Evolutionary conservation across 345 rosid genomes (phyloP).

Genomic region (Dovyalis caffra): DNA sequence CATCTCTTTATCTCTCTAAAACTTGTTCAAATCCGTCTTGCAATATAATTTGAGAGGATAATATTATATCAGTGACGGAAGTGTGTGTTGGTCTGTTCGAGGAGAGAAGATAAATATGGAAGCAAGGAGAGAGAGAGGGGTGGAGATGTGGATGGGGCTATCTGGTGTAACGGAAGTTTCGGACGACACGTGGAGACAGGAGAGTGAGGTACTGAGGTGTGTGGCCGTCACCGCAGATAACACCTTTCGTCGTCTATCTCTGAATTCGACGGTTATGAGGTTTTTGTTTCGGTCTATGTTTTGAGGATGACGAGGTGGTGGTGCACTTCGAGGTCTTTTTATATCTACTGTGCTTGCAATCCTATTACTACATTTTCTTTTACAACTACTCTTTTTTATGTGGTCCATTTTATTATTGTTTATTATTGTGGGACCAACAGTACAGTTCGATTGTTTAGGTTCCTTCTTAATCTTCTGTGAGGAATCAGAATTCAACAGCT

Average conservation of each 20-base stretch:
- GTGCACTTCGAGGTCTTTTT: background rate
- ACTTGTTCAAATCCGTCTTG: background rate
- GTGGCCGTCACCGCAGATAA: conserved; percentile 53
- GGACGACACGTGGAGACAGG: conserved; percentile 59
- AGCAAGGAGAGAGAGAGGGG: too few relatives aligned
- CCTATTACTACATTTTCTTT: too few relatives aligned
- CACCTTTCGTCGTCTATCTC: conserved; percentile 27
- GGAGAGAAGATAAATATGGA: conserved; percentile 4
- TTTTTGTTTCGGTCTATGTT: background rate
- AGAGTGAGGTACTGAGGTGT: conserved; percentile 21
- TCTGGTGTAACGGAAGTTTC: conserved; percentile 24
- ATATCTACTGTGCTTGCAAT: too few relatives aligned
- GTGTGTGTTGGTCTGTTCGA: background rate
- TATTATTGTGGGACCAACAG: too few relatives aligned
- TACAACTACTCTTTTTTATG: too few relatives aligned
- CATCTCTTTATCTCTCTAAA: conserved; percentile 39
- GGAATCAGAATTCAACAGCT: too few relatives aligned
- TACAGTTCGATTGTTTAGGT: too few relatives aligned
- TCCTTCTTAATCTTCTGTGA: too few relatives aligned
- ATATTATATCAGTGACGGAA: background rate
- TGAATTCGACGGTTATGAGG: conserved; percentile 15
- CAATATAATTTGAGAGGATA: background rate
- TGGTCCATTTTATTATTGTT: too few relatives aligned
- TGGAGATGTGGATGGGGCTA: conserved; percentile 27
- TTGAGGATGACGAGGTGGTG: conserved; percentile 20